Base-by-base conservation (phyloP, 768 basidiomycete species). In the Tephrocybe rancida region DNA sequence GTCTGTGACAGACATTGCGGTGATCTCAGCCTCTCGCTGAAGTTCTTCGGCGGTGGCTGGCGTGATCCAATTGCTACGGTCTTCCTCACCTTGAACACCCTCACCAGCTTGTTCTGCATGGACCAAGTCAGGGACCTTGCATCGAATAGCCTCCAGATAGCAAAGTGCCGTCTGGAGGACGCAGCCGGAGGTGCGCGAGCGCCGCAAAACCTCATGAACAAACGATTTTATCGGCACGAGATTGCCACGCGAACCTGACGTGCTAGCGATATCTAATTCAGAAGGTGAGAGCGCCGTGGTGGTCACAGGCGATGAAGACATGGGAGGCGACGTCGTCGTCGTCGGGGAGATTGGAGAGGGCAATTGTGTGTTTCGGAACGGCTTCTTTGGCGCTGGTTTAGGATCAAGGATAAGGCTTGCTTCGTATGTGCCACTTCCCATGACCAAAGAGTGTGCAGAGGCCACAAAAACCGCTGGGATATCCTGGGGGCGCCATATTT, bases 141-240 rank as follows among this genome's bases (percentile, higher is more conserved):
- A 65, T 5, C 90, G 86, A n/a, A 92, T 79, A 3, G 88, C 91
- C 68, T 93, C 91, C 11, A 95, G 73, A 65, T 95, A 95, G 66
- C 93, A 92, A 0, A 93, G 72, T 0, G 94, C 93, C 0, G 92
- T 90, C 66, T 95, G 92, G 7, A 96, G 78, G 3, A 93, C 90
- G 39, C 80, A 83, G 38, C 87, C 89, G 4, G 90, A 89, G 0
- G 92, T 95, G 43, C 90, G 82, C 11, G 91, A 94, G 32, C 94
- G 87, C 47, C 90, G 82, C 13, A 96, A 79, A 7, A 95, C 89
- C 70, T 96, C 92, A 65, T 92, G 88, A 25, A 96, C 90, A 62
- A 96, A 96, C 4, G 80, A 76, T 58, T 82, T 86, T 58, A 92
- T 79, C 7, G 88, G 86, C 7, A 83, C 72, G 16, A 83, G 65